These are phyloP conservation scores for Kwoniella botswanensis DNA, from an alignment of 768 basidiomycete genomes.

Conservation along the genomic window DNA sequence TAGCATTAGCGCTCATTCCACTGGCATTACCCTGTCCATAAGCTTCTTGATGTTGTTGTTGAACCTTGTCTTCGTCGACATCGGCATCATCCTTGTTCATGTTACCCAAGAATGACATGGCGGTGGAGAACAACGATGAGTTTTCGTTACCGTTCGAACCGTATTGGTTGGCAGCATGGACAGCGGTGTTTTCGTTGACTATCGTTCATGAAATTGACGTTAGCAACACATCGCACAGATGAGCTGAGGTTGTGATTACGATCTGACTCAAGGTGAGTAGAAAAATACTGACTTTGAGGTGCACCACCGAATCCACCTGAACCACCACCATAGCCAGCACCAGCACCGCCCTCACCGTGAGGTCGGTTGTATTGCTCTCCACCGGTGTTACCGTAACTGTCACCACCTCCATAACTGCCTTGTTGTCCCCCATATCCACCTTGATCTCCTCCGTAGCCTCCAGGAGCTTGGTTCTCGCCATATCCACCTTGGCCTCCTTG, in stretches of 20 bases:
- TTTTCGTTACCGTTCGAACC: slow-evolving; percentile 64
- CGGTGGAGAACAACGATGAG: slow-evolving; percentile 64
- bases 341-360: slow-evolving; percentile 43
- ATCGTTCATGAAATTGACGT: neutral
- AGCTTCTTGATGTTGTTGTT: slow-evolving; percentile 67
- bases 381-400: slow-evolving; percentile 27
- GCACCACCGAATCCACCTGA: slow-evolving; percentile 29
- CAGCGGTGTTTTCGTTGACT: slow-evolving; percentile 72
- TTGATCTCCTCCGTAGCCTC: slow-evolving; percentile 7
- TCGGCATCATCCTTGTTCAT: slow-evolving; percentile 64
- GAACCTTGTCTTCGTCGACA: slow-evolving; percentile 70
- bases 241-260: neutral
- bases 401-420: slow-evolving; percentile 31
- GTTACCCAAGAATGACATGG: slow-evolving; percentile 61
- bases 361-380: slow-evolving; percentile 45
- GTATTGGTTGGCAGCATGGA: slow-evolving; percentile 65
- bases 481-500: slow-evolving; percentile 23
- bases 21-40: slow-evolving; percentile 65
- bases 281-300: slow-evolving; percentile 32
- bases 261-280: neutral
- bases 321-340: neutral
- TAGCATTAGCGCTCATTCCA: slow-evolving; percentile 65
- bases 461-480: slow-evolving; percentile 37
- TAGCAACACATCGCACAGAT: slow-evolving; percentile 1
- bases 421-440: slow-evolving; percentile 41